These are phyloP conservation scores for Candida nonsorbophila DNA, from an alignment of 805 yeast species.

Conservation along the genomic window DNA sequence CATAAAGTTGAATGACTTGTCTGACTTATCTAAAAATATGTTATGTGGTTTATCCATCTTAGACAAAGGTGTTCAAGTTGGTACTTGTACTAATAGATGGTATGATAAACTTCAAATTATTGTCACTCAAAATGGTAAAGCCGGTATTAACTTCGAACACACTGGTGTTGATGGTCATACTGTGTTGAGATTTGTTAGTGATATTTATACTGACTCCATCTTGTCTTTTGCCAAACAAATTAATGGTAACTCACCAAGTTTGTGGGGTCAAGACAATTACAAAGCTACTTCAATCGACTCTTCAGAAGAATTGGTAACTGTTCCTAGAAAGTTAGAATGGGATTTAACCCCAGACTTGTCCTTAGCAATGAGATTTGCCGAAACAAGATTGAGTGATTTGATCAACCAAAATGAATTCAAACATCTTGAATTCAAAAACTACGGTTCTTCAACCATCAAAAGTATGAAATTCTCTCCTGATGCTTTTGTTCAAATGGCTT, in stretches of 20 bases:
- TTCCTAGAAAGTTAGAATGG: constrained; percentile 90
- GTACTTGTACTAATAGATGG: constrained; percentile 94
- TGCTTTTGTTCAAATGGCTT: constrained; percentile 90
- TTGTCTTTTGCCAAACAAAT: constrained; percentile 80
- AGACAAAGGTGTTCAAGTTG: constrained; percentile 84
- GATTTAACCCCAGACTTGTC: constrained; percentile 70
- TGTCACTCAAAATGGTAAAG: constrained; percentile 82
- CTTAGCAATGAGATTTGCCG: constrained; percentile 81
- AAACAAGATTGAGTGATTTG: constrained; percentile 80
- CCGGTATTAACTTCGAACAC: constrained; percentile 90
- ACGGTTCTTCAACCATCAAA: constrained; percentile 75
- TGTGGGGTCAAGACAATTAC: constrained; percentile 43
- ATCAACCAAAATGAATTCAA: constrained; percentile 87
- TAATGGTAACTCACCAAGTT: constrained; percentile 67
- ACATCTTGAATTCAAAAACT: constrained; percentile 65
- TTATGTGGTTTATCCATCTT: constrained; percentile 78
- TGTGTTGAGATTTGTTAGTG: constrained; percentile 79
- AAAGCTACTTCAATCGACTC: constrained; percentile 20
- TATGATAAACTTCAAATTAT: constrained; percentile 88
- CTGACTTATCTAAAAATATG: constrained; percentile 75
- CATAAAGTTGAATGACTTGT: constrained; percentile 54
- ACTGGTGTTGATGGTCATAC: constrained; percentile 97
- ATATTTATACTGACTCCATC: constrained; percentile 87
- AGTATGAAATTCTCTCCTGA: constrained; percentile 87
- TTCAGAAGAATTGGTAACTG: constrained; percentile 39